Evolutionary conservation across 495 filamentous ascomycete genomes (phyloP), one percentile per base, ranked within the genome.

Genomic region (Aspergillus leporis): DNA sequence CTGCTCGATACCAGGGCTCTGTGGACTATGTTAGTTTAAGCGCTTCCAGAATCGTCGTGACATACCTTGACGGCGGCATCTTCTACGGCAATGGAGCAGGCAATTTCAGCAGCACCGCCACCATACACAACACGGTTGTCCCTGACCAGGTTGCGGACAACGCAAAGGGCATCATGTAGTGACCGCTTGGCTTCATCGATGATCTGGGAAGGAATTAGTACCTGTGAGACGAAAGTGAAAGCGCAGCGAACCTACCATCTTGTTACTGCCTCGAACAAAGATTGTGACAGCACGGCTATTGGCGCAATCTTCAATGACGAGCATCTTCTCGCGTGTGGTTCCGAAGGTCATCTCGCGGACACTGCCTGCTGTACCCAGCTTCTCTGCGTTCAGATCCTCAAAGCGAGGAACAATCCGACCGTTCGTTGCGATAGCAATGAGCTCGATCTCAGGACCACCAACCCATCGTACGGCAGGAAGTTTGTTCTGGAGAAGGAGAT

Each of bases 81-180:
- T 72, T 97, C 93, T 23, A 99, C 94, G 2, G 94, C 94, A 23
- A 99, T 73, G 28, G 91, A 93, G 85, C 94, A 99, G 49, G 94
- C 94, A 72, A 99, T 97, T 74, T 99, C 94, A 22, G 94, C 94
- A 46, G 95, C 91, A 69, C 95, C 94, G 63, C 94, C 94, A 60
- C 94, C 94, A 70, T 98, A 99, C n/a, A 99, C 94, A 34, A 99
- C 89, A 55, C 94, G 90, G 80, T 97, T 97, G 73, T 99, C 94
- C 54, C 83, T 84, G 43, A 99, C 93, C 19, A 99, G 81, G 74
- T 99, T 99, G 60, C 94, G 90, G 34, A 98, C 94, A 30, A 99
- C 94, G 73, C 94, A 99, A 48, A 99, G 85, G 40, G 94, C 94
- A 74, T 99, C 94, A 75, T 98, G 94, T 59, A 98, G 82, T 51